Evolutionary conservation across 225 moss, liverwort and hornwort genomes (phyloP).

Genomic region (Polytrichum formosum): DNA sequence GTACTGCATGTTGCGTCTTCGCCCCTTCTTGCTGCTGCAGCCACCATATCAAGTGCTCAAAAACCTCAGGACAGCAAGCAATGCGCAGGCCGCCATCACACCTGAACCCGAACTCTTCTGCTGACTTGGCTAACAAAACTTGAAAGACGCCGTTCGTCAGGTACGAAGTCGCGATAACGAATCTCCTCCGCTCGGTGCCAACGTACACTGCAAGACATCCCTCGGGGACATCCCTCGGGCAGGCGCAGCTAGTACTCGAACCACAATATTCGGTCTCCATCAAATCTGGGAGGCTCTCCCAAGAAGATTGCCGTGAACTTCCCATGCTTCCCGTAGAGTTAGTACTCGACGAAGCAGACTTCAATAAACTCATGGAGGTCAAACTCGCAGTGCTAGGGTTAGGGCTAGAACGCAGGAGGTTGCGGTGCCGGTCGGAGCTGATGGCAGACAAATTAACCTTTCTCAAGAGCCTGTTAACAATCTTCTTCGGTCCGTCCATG

Average conservation of each 20-base stretch:
- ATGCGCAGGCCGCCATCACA: constrained; percentile 75
- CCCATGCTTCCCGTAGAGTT: constrained; percentile 10
- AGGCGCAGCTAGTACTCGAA: constrained; percentile 5
- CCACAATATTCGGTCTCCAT: constrained; percentile 20
- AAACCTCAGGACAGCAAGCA: constrained; percentile 66
- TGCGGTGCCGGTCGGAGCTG: neutral
- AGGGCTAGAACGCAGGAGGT: neutral
- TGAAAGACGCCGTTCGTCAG: constrained; percentile 65
- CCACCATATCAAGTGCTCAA: constrained; percentile 62
- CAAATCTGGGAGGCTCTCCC: constrained; percentile 30
- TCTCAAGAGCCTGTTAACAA: neutral
- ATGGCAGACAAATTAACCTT: neutral
- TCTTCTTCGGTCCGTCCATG: constrained; percentile 1
- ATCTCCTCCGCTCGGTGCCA: constrained; percentile 62
- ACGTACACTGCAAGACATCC: constrained; percentile 77
- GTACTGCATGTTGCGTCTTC: too few species aligned
- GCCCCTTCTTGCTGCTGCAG: neutral
- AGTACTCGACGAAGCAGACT: neutral
- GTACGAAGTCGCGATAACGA: constrained; percentile 71
- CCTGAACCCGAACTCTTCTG: constrained; percentile 75
- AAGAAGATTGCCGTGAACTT: constrained; percentile 36
- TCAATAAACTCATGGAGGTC: neutral
- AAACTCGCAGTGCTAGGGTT: neutral
- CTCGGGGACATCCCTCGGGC: constrained; percentile 56
- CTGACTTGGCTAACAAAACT: constrained; percentile 69